Base-by-base conservation (phyloP, 192 early-diverging fungal species). In the Linnemannia schmuckeri region DNA sequence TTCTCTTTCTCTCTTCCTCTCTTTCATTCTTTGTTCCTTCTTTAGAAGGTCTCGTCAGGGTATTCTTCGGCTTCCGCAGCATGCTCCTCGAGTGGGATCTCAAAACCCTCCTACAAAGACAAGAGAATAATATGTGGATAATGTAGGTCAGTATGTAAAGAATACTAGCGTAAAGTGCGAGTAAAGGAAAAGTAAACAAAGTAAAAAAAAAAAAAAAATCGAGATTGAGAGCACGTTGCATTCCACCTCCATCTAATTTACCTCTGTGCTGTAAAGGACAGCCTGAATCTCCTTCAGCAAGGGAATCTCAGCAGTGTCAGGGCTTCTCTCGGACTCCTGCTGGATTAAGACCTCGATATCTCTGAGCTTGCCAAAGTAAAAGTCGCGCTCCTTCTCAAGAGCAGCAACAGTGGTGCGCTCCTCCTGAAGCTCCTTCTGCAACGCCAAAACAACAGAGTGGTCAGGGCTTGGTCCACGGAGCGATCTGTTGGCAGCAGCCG, bases 321-420 rank as follows among this genome's bases (percentile, higher is more conserved):
- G 88, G 24, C 78, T 88, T 8, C 81, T 61, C 75, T 98, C 95
- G 18, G 95, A 57, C 73, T 94, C 86, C 75, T 96, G 91, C 89
- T 99, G 97, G 17, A 98, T 93, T 76, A 96, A 91, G 40, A 99
- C 92, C 79, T 99, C 98, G 89, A 99, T 97, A 85, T 98, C 97
- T 44, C 98, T 90, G 80, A 99, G 89, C 90, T 99, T 99, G 37
- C 88, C 83, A 88, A 98, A 99, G 81, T 99, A 99, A 88, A 99
- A 99, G 79, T 99, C 98, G 35, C 98, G 92, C 87, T 99, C 98
- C 90, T 97, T 99, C 87, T 98, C 97, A 30, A 97, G 93, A 72
- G 96, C 97, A 74, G 97, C 97, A 46, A 99, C 94, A 37, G 95
- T 94, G 33, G 94, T 92, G 87, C 96, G 97, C 70, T 96, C 90